Conservation (phyloP, 2,329 filamentous ascomycete species). For the Trichoderma atrobrunneum region DNA sequence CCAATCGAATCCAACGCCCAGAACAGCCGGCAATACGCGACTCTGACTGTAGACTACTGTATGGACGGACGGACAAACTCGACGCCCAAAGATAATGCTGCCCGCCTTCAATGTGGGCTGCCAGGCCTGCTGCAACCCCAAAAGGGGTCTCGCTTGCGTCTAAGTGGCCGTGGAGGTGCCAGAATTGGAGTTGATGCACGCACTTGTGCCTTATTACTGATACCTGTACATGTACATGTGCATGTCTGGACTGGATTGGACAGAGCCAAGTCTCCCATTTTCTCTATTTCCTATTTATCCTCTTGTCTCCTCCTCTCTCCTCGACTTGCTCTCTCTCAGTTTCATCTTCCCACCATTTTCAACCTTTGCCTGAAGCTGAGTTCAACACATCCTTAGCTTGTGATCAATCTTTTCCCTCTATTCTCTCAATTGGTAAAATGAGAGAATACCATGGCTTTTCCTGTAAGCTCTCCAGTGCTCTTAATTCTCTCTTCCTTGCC, state of each 20-base stretch:
- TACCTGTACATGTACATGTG: background rate
- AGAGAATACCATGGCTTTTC: slow-evolving; percentile 72
- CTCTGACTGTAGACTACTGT: background rate
- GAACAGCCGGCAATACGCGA: background rate
- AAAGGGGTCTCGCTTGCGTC: slow-evolving; percentile 3
- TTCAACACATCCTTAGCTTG: slow-evolving; percentile 34
- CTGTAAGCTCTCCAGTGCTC: slow-evolving; percentile 39
- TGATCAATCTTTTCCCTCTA: slow-evolving; percentile 23
- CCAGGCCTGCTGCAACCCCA: background rate
- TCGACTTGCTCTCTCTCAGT: background rate
- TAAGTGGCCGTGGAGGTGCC: background rate
- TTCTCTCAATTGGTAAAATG: slow-evolving; percentile 47
- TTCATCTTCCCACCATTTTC: slow-evolving; percentile 18
- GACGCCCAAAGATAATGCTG: slow-evolving; percentile 8
- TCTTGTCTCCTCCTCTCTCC: background rate
- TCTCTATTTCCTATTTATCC: slow-evolving; percentile 6
- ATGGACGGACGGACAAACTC: background rate
- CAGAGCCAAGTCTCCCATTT: background rate
- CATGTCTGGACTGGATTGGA: background rate
- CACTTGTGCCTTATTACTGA: background rate
- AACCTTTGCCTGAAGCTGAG: slow-evolving; percentile 29
- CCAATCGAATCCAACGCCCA: background rate
- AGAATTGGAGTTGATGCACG: background rate
- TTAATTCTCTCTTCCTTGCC: background rate
- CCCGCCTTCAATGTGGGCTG: slow-evolving; percentile 10